phyloP scores from a whole-genome alignment of 108 stramenopile genomes.

The Pseudonitzschia multistriata region DNA sequence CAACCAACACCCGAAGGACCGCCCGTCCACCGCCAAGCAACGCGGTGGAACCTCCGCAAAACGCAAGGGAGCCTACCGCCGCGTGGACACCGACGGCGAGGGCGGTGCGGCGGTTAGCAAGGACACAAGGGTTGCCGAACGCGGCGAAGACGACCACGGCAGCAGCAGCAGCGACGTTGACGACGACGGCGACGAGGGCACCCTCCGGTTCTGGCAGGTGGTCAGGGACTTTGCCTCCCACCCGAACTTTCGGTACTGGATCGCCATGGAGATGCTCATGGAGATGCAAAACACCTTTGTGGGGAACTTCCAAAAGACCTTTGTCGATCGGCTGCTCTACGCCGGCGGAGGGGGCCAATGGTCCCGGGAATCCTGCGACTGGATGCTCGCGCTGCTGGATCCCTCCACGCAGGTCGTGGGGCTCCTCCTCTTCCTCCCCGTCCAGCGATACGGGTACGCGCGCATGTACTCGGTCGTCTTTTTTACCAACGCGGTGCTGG shows the following conservation, averaged over 20 bases:
- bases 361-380: conserved; percentile 29
- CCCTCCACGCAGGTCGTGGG: conserved; percentile 19
- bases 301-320: conserved; percentile 29
- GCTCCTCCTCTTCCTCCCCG: conserved; percentile 31
- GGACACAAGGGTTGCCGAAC: background rate
- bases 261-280: conserved; percentile 42
- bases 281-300: conserved; percentile 32
- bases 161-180: background rate
- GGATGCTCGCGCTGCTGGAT: conserved; percentile 16
- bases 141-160: background rate
- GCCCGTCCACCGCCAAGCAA: background rate
- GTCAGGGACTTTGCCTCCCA: conserved; percentile 22
- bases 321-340: conserved; percentile 32
- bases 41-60: background rate
- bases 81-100: background rate
- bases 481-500: conserved; percentile 18
- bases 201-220: conserved; percentile 17
- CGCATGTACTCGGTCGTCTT: conserved; percentile 22
- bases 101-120: background rate
- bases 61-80: background rate
- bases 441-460: conserved; percentile 31
- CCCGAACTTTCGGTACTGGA: conserved; percentile 33
- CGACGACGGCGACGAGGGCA: background rate
- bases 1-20: background rate
- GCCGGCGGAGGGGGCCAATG: background rate